A percentile compares a stretch with the other conserved stretches of the same genome.
These are phyloP conservation scores for Candida sithepensis DNA, from an alignment of 805 yeast genomes.

Conservation along the genomic window DNA sequence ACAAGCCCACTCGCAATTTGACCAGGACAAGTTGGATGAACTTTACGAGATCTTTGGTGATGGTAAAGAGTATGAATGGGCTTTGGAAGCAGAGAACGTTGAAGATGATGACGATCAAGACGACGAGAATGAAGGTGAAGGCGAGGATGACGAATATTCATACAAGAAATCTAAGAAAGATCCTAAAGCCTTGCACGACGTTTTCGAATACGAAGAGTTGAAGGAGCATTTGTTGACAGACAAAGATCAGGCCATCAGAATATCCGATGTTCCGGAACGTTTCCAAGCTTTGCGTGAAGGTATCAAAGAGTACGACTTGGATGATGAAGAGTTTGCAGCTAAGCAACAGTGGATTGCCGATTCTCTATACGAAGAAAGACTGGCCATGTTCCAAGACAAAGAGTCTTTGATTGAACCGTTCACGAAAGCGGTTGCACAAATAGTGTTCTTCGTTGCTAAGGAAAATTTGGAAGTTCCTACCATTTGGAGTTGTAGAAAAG, in stretches of 20 bases:
- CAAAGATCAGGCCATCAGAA: slow-evolving; percentile 83
- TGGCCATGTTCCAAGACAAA: slow-evolving; percentile 35
- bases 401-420: slow-evolving; percentile 46
- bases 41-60: slow-evolving; percentile 94
- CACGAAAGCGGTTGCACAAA: slow-evolving; percentile 65
- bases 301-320: slow-evolving; percentile 64
- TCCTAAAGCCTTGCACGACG: slow-evolving; percentile 71
- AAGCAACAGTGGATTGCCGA: slow-evolving; percentile 84
- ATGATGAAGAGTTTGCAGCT: slow-evolving; percentile 60
- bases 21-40: slow-evolving; percentile 89
- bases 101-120: slow-evolving; percentile 56
- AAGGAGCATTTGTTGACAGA: slow-evolving; percentile 89
- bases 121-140: slow-evolving; percentile 34
- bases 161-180: slow-evolving; percentile 29
- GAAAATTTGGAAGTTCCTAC: slow-evolving; percentile 90
- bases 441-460: slow-evolving; percentile 64
- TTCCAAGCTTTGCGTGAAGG: slow-evolving; percentile 72
- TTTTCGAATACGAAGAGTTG: slow-evolving; percentile 91
- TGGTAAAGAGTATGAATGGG: slow-evolving; percentile 98
- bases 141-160: slow-evolving; percentile 31
- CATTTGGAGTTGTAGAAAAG: slow-evolving; percentile 93
- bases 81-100: slow-evolving; percentile 80
- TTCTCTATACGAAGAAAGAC: slow-evolving; percentile 56
- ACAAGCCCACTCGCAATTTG: slow-evolving; percentile 46
- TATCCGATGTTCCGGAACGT: slow-evolving; percentile 88